Percentiles rank a stretch among this genome's conserved stretches.
Conservation (phyloP, 345 rosid species). For the Eucalyptus viminalis region DNA sequence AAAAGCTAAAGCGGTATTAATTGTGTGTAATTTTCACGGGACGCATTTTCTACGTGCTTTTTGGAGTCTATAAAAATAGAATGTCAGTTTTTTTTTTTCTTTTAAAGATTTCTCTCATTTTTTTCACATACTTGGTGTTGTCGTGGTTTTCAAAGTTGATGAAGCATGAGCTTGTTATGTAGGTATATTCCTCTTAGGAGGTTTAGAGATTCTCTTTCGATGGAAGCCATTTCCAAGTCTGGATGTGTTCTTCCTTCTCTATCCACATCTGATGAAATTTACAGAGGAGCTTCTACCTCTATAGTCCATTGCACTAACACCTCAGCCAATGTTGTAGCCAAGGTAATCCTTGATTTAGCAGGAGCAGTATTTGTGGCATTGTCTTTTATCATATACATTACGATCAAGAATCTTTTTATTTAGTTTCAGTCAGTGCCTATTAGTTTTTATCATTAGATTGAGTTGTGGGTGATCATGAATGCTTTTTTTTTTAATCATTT, state of each 20-base stretch:
- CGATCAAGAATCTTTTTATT: background rate
- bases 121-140: background rate
- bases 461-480: background rate
- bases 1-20: background rate
- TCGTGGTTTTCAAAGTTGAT: background rate
- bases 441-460: background rate
- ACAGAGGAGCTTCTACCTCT: conserved; percentile 44
- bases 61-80: background rate
- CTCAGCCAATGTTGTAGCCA: conserved; percentile 61
- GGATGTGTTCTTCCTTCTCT: conserved; percentile 51
- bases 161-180: conserved; percentile 4
- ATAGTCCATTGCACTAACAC: conserved; percentile 56
- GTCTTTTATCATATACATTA: background rate
- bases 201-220: conserved; percentile 16
- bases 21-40: background rate
- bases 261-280: conserved; percentile 38
- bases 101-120: background rate
- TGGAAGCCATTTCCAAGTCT: conserved; percentile 16
- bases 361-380: background rate
- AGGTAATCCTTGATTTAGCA: conserved; percentile 26
- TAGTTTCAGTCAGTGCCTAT: background rate
- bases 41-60: background rate
- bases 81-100: background rate
- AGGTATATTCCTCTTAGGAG: conserved; percentile 82
- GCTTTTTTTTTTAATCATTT: background rate